Evolutionary conservation across 192 early-diverging fungal species (phyloP).

Genomic region (Irineochytrium annulatum): DNA sequence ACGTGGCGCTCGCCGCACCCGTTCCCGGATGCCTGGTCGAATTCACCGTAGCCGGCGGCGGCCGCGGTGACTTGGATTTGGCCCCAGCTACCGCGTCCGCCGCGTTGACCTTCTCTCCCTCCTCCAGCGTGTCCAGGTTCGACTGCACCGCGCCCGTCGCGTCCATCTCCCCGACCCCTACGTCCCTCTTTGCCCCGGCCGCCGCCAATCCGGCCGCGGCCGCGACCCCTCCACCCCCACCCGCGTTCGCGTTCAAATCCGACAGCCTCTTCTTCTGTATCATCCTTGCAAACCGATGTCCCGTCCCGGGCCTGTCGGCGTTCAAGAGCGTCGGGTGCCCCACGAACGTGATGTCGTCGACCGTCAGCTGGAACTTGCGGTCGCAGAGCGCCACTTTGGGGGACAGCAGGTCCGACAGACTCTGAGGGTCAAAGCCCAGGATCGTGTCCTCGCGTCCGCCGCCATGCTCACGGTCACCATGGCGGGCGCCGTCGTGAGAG

Average conservation of each 20-base stretch:
- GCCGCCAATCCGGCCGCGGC: too few species aligned
- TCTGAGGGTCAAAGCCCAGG: constrained; percentile 67
- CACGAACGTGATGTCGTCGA: constrained; percentile 81
- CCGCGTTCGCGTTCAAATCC: constrained; percentile 21
- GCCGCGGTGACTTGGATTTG: not conserved
- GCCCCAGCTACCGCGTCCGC: too few species aligned
- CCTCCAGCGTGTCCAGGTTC: too few species aligned
- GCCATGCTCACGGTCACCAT: not conserved
- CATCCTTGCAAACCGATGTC: constrained; percentile 35
- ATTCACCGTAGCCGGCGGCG: constrained; percentile 5
- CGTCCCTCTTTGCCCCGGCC: too few species aligned
- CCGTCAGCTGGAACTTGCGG: constrained; percentile 76
- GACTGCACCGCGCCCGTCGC: too few species aligned
- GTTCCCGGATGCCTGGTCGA: too few species aligned
- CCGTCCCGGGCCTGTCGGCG: constrained; percentile 53
- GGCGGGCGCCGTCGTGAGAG: not conserved
- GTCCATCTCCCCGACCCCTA: too few species aligned
- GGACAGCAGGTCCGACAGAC: constrained; percentile 82
- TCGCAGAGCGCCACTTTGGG: constrained; percentile 79
- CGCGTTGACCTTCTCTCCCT: too few species aligned
- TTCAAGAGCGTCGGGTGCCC: constrained; percentile 62
- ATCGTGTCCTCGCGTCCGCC: constrained; percentile 24
- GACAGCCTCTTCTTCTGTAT: not conserved
- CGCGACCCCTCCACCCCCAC: too few species aligned
- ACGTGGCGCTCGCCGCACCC: too few species aligned